Evolutionary conservation across 257 asterid species (phyloP), one percentile per base, ranked within the genome.

Genomic region (Rauvolfia tetraphylla): DNA sequence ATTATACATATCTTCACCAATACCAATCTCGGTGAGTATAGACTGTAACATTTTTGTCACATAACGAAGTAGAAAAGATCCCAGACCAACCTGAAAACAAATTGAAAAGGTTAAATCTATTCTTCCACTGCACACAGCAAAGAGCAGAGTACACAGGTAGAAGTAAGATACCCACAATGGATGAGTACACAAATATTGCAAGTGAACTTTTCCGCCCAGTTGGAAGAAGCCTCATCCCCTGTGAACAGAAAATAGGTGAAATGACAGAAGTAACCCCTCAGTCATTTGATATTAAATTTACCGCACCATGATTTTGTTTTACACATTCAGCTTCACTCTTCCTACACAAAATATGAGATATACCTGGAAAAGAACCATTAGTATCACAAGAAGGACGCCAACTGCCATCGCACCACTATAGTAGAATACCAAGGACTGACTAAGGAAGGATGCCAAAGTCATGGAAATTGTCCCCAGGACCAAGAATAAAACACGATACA

Each of bases 161-260:
- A 42, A 78, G 76, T 76, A 33, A 36, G 71, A 53, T 75, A 88
- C 98, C 63, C 88, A 95, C 98, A 74, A 86, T 76, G 84, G 90
- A 89, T 33, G 99, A 91, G 84, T 95, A 95, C 39, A 92, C 18
- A 66, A 92, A 71, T 75, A 95, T 81, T 29, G 89, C 98, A 73
- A 95, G 84, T 29, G 98, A 88, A 80, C 87, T 84, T 76, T 86
- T 90, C 79, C 90, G 87, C 69, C 98, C 97, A 76, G 96, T 86
- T 76, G 99, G 99, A 85, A 95, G 98, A 85, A 92, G 93, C 87
- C 85, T 92, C 99, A 92, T 95, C 74, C 99, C 99, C 99, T 95
- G 91, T 79, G 72, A 79, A 79, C 41, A 75, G 66, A 63, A 72
- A n/a, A 77, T 46, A 58, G 61, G 23, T 22, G 33, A n/a, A 68